Percentiles rank a stretch among this genome's conserved stretches.
Evolutionary conservation across 306 rosid genomes (phyloP).

Genomic region (Acacia crassicarpa): DNA sequence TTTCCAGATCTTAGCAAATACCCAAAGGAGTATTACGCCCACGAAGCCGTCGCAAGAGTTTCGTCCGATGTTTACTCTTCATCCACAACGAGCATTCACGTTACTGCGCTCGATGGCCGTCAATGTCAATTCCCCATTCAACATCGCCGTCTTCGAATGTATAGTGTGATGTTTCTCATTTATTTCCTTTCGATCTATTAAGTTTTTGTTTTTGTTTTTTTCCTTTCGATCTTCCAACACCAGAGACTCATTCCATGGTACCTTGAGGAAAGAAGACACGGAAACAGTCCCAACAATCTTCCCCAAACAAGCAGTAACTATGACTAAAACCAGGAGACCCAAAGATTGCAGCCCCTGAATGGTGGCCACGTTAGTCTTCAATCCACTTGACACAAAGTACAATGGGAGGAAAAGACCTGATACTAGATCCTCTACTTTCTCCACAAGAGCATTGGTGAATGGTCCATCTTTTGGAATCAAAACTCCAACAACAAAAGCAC

Average conservation of each 20-base stretch:
- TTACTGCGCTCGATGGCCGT: too few relatives aligned
- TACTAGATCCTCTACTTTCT: conserved; percentile 89
- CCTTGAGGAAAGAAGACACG: conserved; percentile 54
- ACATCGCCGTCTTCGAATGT: too few relatives aligned
- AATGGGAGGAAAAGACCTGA: conserved; percentile 80
- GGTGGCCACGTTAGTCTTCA: conserved; percentile 79
- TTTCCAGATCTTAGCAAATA: too few relatives aligned
- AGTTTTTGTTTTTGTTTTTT: too few relatives aligned
- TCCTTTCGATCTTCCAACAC: conserved; percentile 84
- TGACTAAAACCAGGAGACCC: conserved; percentile 76
- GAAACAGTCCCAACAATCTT: conserved; percentile 69
- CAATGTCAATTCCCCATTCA: too few relatives aligned
- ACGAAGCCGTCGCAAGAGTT: too few relatives aligned
- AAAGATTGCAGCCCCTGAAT: conserved; percentile 78
- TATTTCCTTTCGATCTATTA: too few relatives aligned
- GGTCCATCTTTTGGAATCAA: conserved; percentile 78
- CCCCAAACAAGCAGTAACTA: conserved; percentile 76
- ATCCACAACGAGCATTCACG: too few relatives aligned
- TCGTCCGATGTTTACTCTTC: too few relatives aligned
- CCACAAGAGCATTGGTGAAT: conserved; percentile 70
- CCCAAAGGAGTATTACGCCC: too few relatives aligned
- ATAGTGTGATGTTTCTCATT: too few relatives aligned
- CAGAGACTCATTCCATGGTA: conserved; percentile 71
- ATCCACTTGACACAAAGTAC: conserved; percentile 86
- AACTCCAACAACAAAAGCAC: conserved; percentile 80